Evolutionary conservation across 1,284 basidiomycete genomes (phyloP).

Genomic region (Bondarzewia mesenterica): DNA sequence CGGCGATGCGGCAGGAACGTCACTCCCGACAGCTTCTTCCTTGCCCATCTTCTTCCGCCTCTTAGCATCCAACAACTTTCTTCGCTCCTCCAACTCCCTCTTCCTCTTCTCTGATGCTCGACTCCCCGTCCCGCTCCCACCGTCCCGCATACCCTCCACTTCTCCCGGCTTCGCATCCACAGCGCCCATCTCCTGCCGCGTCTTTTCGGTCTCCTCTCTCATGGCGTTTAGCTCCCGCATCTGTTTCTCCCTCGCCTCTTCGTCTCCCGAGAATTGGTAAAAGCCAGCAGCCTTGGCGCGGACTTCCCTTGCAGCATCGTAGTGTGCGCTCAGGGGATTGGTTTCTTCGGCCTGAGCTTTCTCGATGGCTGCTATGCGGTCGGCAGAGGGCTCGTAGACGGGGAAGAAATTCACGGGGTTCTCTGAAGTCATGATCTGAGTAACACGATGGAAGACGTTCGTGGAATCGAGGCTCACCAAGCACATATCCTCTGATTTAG

Average conservation of each 20-base stretch:
- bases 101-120: slow-evolving; percentile 75
- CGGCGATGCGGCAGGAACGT: no score
- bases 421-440: slow-evolving; percentile 32
- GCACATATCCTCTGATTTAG: slow-evolving; percentile 20
- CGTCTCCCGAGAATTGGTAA: slow-evolving; percentile 83
- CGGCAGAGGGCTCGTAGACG: slow-evolving; percentile 76
- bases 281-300: slow-evolving; percentile 86
- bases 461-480: slow-evolving; percentile 31
- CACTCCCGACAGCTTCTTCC: slow-evolving; percentile 7
- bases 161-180: slow-evolving; percentile 53
- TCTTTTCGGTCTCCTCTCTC: slow-evolving; percentile 65
- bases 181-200: slow-evolving; percentile 51
- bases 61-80: slow-evolving; percentile 73
- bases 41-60: slow-evolving; percentile 48
- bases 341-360: slow-evolving; percentile 65
- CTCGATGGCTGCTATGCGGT: slow-evolving; percentile 69
- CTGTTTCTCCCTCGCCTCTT: slow-evolving; percentile 63
- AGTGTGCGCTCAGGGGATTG: slow-evolving; percentile 68
- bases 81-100: slow-evolving; percentile 69
- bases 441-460: background rate
- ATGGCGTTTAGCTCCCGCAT: slow-evolving; percentile 70
- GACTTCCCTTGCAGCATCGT: slow-evolving; percentile 75
- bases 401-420: slow-evolving; percentile 80
- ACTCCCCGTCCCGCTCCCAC: slow-evolving; percentile 30
- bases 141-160: slow-evolving; percentile 53